phyloP scores from a whole-genome alignment of 139 green algal genomes.

The Picochlorum sp. region DNA sequence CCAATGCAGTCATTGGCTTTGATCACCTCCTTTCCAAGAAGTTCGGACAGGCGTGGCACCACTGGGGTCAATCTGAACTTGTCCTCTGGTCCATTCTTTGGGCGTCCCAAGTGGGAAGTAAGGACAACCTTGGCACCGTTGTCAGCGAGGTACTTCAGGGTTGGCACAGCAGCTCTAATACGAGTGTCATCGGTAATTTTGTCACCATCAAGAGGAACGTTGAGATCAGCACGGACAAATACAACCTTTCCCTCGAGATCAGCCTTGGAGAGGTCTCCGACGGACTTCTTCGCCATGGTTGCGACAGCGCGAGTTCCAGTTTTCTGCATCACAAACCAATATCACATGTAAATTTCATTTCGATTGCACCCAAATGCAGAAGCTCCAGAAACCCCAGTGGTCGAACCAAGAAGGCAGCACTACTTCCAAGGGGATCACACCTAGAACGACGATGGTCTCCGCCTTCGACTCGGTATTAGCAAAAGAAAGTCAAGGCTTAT shows the following conservation, averaged over 20 bases:
- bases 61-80: constrained; percentile 64
- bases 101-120: constrained; percentile 91
- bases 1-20: constrained; percentile 97
- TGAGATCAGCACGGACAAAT: constrained; percentile 83
- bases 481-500: too few relatives aligned
- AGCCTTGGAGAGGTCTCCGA: constrained; percentile 74
- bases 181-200: constrained; percentile 97
- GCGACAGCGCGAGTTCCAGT: constrained; percentile 19
- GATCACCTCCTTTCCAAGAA: constrained; percentile 75
- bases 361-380: too few relatives aligned
- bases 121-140: constrained; percentile 97
- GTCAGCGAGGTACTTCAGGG: constrained; percentile 89
- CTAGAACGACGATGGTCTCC: too few relatives aligned
- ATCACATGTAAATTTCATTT: not conserved
- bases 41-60: constrained; percentile 73
- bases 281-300: constrained; percentile 37
- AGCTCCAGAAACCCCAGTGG: too few relatives aligned
- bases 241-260: constrained; percentile 93
- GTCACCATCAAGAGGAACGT: constrained; percentile 91
- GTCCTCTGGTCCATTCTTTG: constrained; percentile 93
- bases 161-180: constrained; percentile 93
- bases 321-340: not conserved
- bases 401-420: too few relatives aligned
- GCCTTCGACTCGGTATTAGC: too few relatives aligned
- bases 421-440: too few relatives aligned